Conservation (phyloP, 768 basidiomycete species). For the Boletus reticulatus region DNA sequence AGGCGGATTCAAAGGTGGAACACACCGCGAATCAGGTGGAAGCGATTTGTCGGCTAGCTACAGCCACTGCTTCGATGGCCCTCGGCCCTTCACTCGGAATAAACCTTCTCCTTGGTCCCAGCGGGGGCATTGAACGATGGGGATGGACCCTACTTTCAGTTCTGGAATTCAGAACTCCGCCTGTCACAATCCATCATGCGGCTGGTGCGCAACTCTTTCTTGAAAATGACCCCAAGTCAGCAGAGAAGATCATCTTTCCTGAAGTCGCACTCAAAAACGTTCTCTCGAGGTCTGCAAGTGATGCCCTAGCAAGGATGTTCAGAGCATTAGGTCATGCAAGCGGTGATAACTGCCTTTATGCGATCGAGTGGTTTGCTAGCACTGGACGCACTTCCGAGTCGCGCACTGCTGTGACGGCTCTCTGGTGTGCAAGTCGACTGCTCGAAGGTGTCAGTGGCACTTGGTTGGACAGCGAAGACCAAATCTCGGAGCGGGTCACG, state of each 20-base stretch:
- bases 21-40: conserved; percentile 67
- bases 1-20: conserved; percentile 71
- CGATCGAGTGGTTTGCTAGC: conserved; percentile 81
- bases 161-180: conserved; percentile 68
- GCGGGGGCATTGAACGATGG: conserved; percentile 88
- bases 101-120: conserved; percentile 70
- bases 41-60: conserved; percentile 58
- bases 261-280: conserved; percentile 56
- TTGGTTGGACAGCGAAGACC: conserved; percentile 35
- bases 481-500: not conserved
- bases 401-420: conserved; percentile 57
- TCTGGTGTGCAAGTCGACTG: conserved; percentile 81
- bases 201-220: conserved; percentile 56
- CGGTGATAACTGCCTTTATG: conserved; percentile 66
- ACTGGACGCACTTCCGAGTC: conserved; percentile 46
- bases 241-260: conserved; percentile 50
- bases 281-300: conserved; percentile 47
- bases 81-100: conserved; percentile 41
- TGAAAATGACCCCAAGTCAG: conserved; percentile 43
- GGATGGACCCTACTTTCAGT: conserved; percentile 82
- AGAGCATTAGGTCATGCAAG: conserved; percentile 65
- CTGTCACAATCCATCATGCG: conserved; percentile 43
- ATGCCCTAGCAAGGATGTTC: conserved; percentile 69
- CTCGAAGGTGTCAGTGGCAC: conserved; percentile 67
- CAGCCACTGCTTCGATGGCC: conserved; percentile 13